Base-by-base conservation (phyloP, 2,329 filamentous ascomycete species). In the Pseudopithomyces chartarum region DNA sequence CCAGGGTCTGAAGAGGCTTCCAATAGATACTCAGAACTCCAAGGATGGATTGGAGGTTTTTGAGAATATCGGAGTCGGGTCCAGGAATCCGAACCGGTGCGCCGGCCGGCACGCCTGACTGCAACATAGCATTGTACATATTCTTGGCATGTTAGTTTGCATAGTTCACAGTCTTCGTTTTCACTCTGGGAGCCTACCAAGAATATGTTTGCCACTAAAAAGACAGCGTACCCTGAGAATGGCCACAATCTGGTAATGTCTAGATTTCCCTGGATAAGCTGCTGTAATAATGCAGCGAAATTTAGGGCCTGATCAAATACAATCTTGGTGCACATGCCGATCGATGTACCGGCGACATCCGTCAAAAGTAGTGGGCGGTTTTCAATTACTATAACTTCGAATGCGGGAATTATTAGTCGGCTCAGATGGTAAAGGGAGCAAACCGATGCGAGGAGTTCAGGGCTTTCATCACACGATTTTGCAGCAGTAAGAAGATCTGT, bases 201-300 rank as follows among this genome's bases (percentile, higher is more conserved):
- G 11, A 47, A 26, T 15, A 49, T 20, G 8, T 17, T 15, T 8
- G 15, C 46, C 33, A 26, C 46, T 32, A 49, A 10, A 5, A 49
- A 49, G 13, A 34, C 46, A 5, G 33, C 33, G 20, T 49, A 49
- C 4, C 46, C 46, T n/a, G 46, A 26, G 19, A 49, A 22, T 11
- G 33, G 46, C 46, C 46, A 49, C 15, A 49, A 6, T 19, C 46
- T 49, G 11, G 46, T 49, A 13, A 49, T 39, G 26, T 49, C 46
- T 19, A 38, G 19, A 17, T 38, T 23, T 10, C n/a, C 38, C 5
- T 19, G 19, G 2, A 49, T 23, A 15, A 49, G 10, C 20, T 49
- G 33, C 12, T 39, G 10, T 26, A 49, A 17, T 12, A 49, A 19
- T 20, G 6, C 33, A 3, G 33, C 26, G 46, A 49, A 49, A 36